A percentile compares a stretch with the other conserved stretches of the same genome.
Evolutionary conservation across 306 rosid genomes (phyloP).

Genomic region (Vigna hirtella): DNA sequence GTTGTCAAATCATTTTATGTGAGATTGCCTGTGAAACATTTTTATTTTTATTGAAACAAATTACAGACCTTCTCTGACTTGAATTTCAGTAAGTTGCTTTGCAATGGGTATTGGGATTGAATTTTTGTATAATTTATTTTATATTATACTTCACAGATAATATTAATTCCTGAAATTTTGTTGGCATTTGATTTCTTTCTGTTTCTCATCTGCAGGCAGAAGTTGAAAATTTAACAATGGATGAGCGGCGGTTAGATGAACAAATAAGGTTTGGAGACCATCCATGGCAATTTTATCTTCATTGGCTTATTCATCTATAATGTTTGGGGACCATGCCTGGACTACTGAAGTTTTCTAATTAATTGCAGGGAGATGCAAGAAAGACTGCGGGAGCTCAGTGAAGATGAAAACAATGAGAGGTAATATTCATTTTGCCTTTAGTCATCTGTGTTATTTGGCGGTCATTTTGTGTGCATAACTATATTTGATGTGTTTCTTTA

Average conservation of each 20-base stretch:
- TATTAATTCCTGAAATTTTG: constrained; percentile 26
- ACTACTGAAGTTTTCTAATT: constrained; percentile 39
- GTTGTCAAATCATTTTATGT: constrained; percentile 18
- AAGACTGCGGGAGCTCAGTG: constrained; percentile 80
- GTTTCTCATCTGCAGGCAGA: constrained; percentile 69
- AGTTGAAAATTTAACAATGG: constrained; percentile 76
- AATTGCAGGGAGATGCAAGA: constrained; percentile 91
- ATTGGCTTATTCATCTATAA: constrained; percentile 16
- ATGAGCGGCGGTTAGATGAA: constrained; percentile 79
- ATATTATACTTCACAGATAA: constrained; percentile 16
- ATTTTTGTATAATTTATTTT: constrained; percentile 10
- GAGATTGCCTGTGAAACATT: constrained; percentile 16
- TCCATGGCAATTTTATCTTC: constrained; percentile 38
- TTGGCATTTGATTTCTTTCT: constrained; percentile 35
- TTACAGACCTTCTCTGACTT: constrained; percentile 18
- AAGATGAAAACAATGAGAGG: constrained; percentile 91
- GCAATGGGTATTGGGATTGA: constrained; percentile 23
- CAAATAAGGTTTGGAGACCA: constrained; percentile 73
- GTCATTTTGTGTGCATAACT: background rate
- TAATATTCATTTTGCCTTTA: constrained; percentile 46
- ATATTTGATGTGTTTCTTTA: constrained; percentile 34
- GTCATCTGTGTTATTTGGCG: constrained; percentile 14
- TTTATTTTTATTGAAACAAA: constrained; percentile 34
- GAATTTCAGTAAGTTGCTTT: constrained; percentile 31
- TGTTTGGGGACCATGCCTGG: too few relatives aligned